Evolutionary conservation across 371 early-diverging fungal species (phyloP), one percentile per base, ranked within the genome.

Genomic region (Mortierella sp.): DNA sequence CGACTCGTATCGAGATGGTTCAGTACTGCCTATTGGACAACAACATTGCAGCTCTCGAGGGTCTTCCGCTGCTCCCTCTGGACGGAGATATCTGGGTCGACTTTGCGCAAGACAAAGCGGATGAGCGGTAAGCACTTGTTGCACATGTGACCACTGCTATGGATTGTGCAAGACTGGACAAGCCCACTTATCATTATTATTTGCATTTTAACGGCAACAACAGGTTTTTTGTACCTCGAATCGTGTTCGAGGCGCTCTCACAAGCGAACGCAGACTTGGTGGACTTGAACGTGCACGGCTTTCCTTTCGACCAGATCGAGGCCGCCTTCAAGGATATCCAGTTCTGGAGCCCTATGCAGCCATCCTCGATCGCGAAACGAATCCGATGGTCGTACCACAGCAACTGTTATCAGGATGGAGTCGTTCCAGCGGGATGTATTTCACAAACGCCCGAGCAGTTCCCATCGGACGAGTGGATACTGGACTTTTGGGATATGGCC

Each of bases 81-180:
- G 79, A 67, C 10, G 68, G 66, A 7, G 71, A 41, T 5, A n/a
- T 41, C 10, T 79, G 79, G 79, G 79, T 71, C 19, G 75, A 79
- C 31, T 79, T 79, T 64, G 31, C 19, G 4, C 24, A 44, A 26
- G 14, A 64, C 8, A 29, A 48, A 1, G 66, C 71, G 11, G 2
- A 16, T n/a, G 52, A 52, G 13, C 52, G 75, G 75, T 79, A 71
- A 40, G 52, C 19, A 40, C 2, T 7, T 43, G 24, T n/a, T n/a
- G 10, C 11, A 34, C 7, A 22, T 37, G 10, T 55, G 55, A 10
- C 26, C 24, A 10, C 5, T 48, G n/a, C 48, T 6, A 48, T 48
- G 48, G n/a, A n/a, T n/a, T n/a, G n/a, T 48, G 1, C n/a, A 4
- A 48, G 22, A n/a, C 0, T 48, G 22, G 9, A n/a, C 0, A 19